Percentiles rank a stretch among this genome's conserved stretches.
Evolutionary conservation across 495 filamentous ascomycete species (phyloP).

Genomic region (Saxophila tyrrhenica): DNA sequence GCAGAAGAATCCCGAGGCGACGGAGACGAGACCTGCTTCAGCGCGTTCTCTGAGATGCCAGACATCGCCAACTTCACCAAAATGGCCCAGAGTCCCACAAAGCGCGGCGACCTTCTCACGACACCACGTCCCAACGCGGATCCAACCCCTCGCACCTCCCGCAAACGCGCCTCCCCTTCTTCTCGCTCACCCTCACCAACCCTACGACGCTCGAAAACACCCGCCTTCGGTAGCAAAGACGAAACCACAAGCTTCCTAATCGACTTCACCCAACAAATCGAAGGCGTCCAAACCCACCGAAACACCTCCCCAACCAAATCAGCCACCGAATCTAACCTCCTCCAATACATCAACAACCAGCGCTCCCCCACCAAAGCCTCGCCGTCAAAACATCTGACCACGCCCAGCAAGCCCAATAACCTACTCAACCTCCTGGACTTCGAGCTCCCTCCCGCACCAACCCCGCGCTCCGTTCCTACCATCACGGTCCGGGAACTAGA

Average conservation of each 20-base stretch:
- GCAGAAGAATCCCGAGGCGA: constrained; percentile 1
- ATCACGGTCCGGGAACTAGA: constrained; percentile 89
- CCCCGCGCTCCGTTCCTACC: constrained; percentile 79
- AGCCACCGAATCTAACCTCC: constrained; percentile 33
- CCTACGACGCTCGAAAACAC: constrained; percentile 36
- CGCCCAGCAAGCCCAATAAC: constrained; percentile 38
- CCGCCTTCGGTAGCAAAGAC: constrained; percentile 29
- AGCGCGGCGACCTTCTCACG: constrained; percentile 22
- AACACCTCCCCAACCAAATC: constrained; percentile 34
- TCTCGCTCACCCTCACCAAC: constrained; percentile 47
- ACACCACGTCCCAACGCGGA: constrained; percentile 25
- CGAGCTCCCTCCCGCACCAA: constrained; percentile 78
- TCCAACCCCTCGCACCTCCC: constrained; percentile 29
- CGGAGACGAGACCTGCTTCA: constrained; percentile 74
- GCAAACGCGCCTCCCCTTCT: constrained; percentile 30
- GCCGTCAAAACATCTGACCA: constrained; percentile 25
- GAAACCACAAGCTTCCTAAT: constrained; percentile 64
- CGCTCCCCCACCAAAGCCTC: constrained; percentile 29
- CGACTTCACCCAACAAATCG: constrained; percentile 77
- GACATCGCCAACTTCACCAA: constrained; percentile 80
- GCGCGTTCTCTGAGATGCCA: constrained; percentile 74
- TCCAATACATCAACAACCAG: constrained; percentile 34
- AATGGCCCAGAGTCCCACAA: constrained; percentile 47
- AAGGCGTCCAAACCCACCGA: constrained; percentile 30
- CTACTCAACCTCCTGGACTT: constrained; percentile 72